phyloP scores from a whole-genome alignment of 2,329 filamentous ascomycete species.

The Aphanoascus verrucosus region DNA sequence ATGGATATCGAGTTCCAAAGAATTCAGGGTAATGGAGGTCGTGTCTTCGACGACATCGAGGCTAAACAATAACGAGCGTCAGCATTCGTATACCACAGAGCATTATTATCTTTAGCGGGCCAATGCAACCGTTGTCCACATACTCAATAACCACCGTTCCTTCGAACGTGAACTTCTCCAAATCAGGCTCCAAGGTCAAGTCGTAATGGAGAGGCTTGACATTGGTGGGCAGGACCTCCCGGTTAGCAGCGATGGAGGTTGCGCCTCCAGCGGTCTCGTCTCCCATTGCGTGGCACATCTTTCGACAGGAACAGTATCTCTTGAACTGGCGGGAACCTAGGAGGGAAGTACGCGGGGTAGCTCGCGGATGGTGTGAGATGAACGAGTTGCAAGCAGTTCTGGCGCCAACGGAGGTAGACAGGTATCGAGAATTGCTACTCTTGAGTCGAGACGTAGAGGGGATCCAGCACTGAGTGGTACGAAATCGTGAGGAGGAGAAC shows the following conservation, averaged over 20 bases:
- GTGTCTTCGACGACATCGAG: conserved; percentile 78
- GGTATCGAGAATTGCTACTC: conserved; percentile 12
- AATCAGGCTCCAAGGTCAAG: conserved; percentile 80
- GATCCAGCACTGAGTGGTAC: neutral
- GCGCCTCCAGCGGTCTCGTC: conserved; percentile 38
- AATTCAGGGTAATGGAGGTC: conserved; percentile 76
- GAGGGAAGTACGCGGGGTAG: conserved; percentile 18
- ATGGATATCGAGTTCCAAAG: conserved; percentile 74
- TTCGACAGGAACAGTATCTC: conserved; percentile 64
- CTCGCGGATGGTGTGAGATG: neutral
- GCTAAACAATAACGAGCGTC: conserved; percentile 27
- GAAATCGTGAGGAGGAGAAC: neutral
- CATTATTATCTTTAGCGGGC: neutral
- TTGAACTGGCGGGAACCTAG: conserved; percentile 27
- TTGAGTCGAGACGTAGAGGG: conserved; percentile 18
- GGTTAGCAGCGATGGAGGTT: conserved; percentile 49
- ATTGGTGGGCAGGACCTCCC: conserved; percentile 82
- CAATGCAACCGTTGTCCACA: conserved; percentile 18
- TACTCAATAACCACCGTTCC: conserved; percentile 75
- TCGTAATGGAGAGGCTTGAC: conserved; percentile 89
- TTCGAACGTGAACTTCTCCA: conserved; percentile 76
- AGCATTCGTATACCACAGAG: conserved; percentile 4
- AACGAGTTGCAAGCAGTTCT: neutral
- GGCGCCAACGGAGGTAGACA: conserved; percentile 16
- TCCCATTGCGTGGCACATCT: conserved; percentile 58